Conservation (phyloP, 805 yeast species). For the Myxozyma geophila region DNA sequence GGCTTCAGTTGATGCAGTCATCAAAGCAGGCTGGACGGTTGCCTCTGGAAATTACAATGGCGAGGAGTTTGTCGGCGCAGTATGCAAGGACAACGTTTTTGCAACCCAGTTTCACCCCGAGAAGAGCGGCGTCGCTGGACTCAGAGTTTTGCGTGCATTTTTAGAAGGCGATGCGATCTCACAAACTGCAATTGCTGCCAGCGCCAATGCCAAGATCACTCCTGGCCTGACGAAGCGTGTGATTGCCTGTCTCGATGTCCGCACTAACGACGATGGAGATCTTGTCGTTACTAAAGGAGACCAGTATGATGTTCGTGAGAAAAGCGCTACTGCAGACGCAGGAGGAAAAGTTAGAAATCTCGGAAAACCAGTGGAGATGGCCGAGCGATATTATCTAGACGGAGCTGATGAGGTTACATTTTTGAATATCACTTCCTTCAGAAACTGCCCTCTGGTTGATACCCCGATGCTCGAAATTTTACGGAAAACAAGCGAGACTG, state of each 20-base stretch:
- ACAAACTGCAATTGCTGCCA: neutral
- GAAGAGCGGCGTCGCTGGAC: conserved; percentile 90
- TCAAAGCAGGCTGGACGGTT: conserved; percentile 66
- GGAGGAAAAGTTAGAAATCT: conserved; percentile 79
- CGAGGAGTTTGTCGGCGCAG: conserved; percentile 82
- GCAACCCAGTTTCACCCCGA: conserved; percentile 99
- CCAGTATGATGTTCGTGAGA: conserved; percentile 95
- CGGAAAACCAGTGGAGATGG: conserved; percentile 96
- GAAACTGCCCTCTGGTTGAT: conserved; percentile 90
- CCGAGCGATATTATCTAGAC: conserved; percentile 84
- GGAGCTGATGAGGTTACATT: conserved; percentile 98
- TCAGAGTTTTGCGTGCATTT: conserved; percentile 74
- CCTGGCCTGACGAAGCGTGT: conserved; percentile 83
- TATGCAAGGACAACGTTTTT: conserved; percentile 74
- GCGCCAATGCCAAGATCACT: conserved; percentile 1
- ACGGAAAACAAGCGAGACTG: conserved; percentile 78
- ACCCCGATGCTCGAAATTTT: conserved; percentile 95
- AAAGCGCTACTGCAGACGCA: conserved; percentile 41
- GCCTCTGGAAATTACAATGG: conserved; percentile 75
- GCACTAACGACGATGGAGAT: conserved; percentile 92
- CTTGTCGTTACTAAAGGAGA: conserved; percentile 98
- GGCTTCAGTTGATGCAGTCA: conserved; percentile 54
- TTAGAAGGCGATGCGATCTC: conserved; percentile 51
- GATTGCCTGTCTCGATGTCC: conserved; percentile 96
- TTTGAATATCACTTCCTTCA: conserved; percentile 90